Evolutionary conservation across 139 green algal species (phyloP).

Genomic region (Pleodorina starrii): DNA sequence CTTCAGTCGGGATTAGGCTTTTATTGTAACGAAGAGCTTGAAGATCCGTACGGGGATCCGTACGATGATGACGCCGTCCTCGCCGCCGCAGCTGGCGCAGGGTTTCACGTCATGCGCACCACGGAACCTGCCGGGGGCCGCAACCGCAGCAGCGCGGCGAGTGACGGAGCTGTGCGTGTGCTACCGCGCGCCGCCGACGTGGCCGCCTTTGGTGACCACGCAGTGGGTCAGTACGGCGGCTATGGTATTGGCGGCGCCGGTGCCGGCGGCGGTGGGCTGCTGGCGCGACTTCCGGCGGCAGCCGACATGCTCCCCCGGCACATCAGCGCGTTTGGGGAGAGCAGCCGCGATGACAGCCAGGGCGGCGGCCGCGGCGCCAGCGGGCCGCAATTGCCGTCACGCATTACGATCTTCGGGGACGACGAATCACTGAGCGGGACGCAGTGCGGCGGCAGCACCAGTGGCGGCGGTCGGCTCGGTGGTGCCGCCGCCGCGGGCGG

Average conservation of each 20-base stretch:
- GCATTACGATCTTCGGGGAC: slow-evolving; percentile 37
- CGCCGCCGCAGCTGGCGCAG: neutral
- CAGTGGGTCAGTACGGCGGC: neutral
- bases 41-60: slow-evolving; percentile 27
- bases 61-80: neutral
- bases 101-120: slow-evolving; percentile 43
- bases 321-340: slow-evolving; percentile 80
- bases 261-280: neutral
- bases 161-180: neutral
- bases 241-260: neutral
- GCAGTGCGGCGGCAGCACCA: neutral
- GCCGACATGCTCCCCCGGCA: slow-evolving; percentile 69
- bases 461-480: neutral
- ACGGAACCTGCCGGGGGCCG: neutral
- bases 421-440: slow-evolving; percentile 7
- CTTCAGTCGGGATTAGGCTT: neutral
- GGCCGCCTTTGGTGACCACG: neutral
- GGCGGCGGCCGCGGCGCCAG: slow-evolving; percentile 26
- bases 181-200: neutral
- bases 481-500: neutral
- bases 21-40: slow-evolving; percentile 38
- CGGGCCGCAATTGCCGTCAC: slow-evolving; percentile 50
- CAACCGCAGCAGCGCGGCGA: slow-evolving; percentile 6
- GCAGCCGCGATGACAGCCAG: slow-evolving; percentile 42
- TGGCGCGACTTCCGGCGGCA: neutral